Percentiles rank a stretch among this genome's conserved stretches.
Conservation (phyloP, 2,329 filamentous ascomycete species). For the Trichophaea hybrida region DNA sequence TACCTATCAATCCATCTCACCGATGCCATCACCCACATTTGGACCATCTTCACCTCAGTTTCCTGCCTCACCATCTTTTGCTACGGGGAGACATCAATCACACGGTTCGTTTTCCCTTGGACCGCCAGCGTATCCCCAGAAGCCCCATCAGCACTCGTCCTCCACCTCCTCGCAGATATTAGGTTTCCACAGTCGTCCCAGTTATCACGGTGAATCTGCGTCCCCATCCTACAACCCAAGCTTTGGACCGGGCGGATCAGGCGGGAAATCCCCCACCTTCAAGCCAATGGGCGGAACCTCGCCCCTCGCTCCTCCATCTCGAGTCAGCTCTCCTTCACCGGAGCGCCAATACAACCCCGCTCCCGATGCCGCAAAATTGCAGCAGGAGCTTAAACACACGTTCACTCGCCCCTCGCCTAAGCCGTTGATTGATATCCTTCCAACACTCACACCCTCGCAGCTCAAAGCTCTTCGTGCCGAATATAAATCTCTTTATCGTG, state of each 20-base stretch:
- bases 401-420: constrained; percentile 49
- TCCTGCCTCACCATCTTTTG: constrained; percentile 29
- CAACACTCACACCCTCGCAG: constrained; percentile 71
- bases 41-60: background rate
- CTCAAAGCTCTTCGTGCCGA: constrained; percentile 71
- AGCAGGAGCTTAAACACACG: constrained; percentile 56
- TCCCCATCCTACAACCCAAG: background rate
- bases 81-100: constrained; percentile 24
- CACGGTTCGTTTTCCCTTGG: constrained; percentile 23
- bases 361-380: constrained; percentile 61
- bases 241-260: background rate
- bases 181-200: constrained; percentile 22
- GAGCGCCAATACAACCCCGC: constrained; percentile 52
- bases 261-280: background rate
- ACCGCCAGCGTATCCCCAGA: constrained; percentile 21
- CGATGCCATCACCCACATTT: no score
- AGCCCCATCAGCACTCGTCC: background rate
- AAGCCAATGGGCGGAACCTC: background rate
- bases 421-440: constrained; percentile 68
- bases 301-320: constrained; percentile 31
- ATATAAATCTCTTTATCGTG: constrained; percentile 80
- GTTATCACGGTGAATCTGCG: background rate
- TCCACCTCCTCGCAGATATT: background rate
- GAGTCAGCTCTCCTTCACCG: constrained; percentile 13
- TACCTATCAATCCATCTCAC: constrained; percentile 35